Evolutionary conservation across 805 yeast species (phyloP).

Genomic region (Starmerella apis): DNA sequence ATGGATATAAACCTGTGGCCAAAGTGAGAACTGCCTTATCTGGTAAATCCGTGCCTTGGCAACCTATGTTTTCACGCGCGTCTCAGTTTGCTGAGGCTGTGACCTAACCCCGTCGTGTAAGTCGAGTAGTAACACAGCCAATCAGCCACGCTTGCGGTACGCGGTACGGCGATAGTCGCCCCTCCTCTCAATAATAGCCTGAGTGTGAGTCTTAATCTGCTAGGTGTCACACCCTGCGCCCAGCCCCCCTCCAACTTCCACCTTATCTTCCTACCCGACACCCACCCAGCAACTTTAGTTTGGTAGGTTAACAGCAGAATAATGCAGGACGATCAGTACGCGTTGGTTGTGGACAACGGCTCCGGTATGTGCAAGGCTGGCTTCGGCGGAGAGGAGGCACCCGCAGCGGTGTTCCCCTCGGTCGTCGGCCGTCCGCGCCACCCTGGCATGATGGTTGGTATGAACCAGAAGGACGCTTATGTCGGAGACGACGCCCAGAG

Average conservation of each 20-base stretch:
- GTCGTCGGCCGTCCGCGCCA: constrained; percentile 99
- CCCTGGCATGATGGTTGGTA: constrained; percentile 99
- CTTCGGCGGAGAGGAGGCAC: constrained; percentile 99
- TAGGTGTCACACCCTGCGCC: constrained; percentile 3
- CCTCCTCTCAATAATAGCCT: neutral
- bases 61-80: neutral
- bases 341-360: constrained; percentile 92
- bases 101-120: constrained; percentile 6
- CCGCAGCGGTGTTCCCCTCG: constrained; percentile 99
- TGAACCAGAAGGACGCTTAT: constrained; percentile 99
- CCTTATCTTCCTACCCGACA: constrained; percentile 5
- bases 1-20: no score
- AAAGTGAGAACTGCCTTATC: neutral
- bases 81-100: neutral
- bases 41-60: neutral
- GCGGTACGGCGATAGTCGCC: constrained; percentile 5
- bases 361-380: constrained; percentile 99
- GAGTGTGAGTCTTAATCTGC: neutral
- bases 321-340: constrained; percentile 31
- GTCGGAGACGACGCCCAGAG: constrained; percentile 99
- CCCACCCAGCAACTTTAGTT: constrained; percentile 2
- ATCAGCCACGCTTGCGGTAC: constrained; percentile 6
- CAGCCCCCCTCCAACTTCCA: constrained; percentile 9
- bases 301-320: constrained; percentile 6
- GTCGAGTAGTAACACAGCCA: constrained; percentile 1